Percentiles rank a stretch among this genome's conserved stretches.
phyloP scores from a whole-genome alignment of 106 monocot species.

The Dioscorea alata region DNA sequence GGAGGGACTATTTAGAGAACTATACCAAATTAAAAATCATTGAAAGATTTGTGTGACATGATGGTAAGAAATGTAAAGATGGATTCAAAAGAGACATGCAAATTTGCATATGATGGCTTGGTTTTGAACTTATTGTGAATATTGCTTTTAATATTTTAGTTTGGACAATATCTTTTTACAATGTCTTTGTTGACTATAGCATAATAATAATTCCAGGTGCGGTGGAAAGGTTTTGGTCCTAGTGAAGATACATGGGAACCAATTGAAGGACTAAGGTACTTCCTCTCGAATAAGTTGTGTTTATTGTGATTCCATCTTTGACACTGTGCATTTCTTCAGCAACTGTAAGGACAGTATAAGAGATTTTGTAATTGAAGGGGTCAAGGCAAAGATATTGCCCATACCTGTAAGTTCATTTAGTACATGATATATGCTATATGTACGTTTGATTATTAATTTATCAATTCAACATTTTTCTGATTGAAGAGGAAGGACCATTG shows the following conservation, averaged over 20 bases:
- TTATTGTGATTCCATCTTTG: too few species aligned
- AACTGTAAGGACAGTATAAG: constrained; percentile 67
- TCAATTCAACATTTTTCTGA: background rate
- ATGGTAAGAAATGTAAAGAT: too few species aligned
- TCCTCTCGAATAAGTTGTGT: too few species aligned
- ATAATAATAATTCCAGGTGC: constrained; percentile 38
- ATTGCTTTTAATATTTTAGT: too few species aligned
- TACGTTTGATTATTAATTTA: background rate
- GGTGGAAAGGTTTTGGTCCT: constrained; percentile 81
- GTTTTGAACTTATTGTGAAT: too few species aligned
- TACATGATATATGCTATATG: background rate
- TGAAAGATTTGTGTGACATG: too few species aligned
- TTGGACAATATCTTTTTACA: too few species aligned
- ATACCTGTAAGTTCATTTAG: constrained; percentile 50
- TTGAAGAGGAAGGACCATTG: background rate
- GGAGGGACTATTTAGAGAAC: too few species aligned
- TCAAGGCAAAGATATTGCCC: constrained; percentile 53
- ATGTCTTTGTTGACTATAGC: too few species aligned
- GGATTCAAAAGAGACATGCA: too few species aligned
- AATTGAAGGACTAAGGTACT: constrained; percentile 65
- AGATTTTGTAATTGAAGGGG: constrained; percentile 71
- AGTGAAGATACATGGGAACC: constrained; percentile 92
- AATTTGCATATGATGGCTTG: too few species aligned
- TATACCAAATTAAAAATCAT: too few species aligned
- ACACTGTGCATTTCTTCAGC: constrained; percentile 28